A percentile compares a stretch with the other conserved stretches of the same genome.
These are phyloP conservation scores for Thermothielavioides terrestris DNA, from an alignment of 495 filamentous ascomycete genomes.

Conservation along the genomic window DNA sequence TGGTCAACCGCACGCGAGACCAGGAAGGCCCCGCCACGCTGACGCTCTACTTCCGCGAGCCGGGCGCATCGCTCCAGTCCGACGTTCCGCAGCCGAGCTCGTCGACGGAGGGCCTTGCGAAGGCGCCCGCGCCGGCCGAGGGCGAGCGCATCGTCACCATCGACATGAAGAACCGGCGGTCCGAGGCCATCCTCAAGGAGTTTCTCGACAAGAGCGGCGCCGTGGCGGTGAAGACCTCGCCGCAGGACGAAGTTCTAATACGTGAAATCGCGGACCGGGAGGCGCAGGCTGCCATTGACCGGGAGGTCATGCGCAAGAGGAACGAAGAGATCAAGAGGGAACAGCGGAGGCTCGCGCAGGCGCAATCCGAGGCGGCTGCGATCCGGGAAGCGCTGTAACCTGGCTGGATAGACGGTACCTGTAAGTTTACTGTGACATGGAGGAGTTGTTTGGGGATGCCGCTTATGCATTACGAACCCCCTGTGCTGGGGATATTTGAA, in stretches of 20 bases:
- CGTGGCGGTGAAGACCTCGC: slow-evolving; percentile 46
- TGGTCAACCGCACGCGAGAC: slow-evolving; percentile 57
- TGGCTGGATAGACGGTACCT: not conserved
- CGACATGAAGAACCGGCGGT: slow-evolving; percentile 54
- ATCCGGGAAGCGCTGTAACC: slow-evolving; percentile 16
- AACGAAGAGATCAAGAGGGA: slow-evolving; percentile 57
- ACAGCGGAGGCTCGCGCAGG: slow-evolving; percentile 35
- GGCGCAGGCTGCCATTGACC: slow-evolving; percentile 44
- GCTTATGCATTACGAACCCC: slow-evolving; percentile 18
- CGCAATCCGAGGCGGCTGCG: slow-evolving; percentile 24
- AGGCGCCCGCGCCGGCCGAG: slow-evolving; percentile 34
- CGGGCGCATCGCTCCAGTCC: slow-evolving; percentile 20
- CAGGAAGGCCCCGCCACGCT: slow-evolving; percentile 54
- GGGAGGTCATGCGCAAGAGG: slow-evolving; percentile 50
- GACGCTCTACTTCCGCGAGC: slow-evolving; percentile 60
- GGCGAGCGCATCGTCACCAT: slow-evolving; percentile 44
- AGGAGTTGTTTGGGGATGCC: slow-evolving; percentile 14
- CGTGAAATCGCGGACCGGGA: slow-evolving; percentile 50
- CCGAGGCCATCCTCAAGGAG: slow-evolving; percentile 56
- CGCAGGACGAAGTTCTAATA: slow-evolving; percentile 53
- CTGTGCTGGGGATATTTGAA: not conserved
- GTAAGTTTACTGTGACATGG: not conserved
- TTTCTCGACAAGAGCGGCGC: slow-evolving; percentile 65
- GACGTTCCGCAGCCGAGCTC: slow-evolving; percentile 25
- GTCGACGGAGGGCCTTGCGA: slow-evolving; percentile 28